These are phyloP conservation scores for Salix koriyanagi DNA, from an alignment of 345 rosid species.

Conservation along the genomic window DNA sequence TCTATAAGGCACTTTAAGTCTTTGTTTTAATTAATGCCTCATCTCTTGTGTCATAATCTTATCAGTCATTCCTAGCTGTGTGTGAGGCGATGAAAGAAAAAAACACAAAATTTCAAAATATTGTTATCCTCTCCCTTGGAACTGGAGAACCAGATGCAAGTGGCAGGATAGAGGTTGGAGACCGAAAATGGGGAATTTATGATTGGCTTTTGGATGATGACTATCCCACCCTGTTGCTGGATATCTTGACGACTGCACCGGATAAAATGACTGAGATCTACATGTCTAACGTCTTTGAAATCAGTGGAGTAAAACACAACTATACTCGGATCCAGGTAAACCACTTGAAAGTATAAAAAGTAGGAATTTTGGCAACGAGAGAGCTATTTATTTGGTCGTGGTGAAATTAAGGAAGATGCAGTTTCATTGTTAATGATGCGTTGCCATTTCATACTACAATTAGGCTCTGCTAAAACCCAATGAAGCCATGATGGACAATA, in stretches of 20 bases:
- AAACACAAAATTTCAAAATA: background rate
- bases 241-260: conserved; percentile 3
- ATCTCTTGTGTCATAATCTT: background rate
- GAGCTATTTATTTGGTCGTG: no score
- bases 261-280: conserved; percentile 10
- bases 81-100: conserved; percentile 1
- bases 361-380: background rate
- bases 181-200: conserved; percentile 8
- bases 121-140: conserved; percentile 11
- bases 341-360: no score
- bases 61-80: conserved; percentile 9
- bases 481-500: background rate
- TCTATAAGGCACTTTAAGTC: no score
- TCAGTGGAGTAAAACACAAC: background rate
- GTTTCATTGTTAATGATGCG: no score
- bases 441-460: background rate
- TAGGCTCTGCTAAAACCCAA: background rate
- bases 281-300: conserved; percentile 3
- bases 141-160: conserved; percentile 9
- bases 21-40: background rate
- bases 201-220: conserved; percentile 9
- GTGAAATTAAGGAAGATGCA: no score
- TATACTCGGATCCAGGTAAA: conserved; percentile 19
- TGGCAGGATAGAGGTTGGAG: conserved; percentile 1
- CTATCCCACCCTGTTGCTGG: background rate